Base-by-base conservation (phyloP, 148 eudicot species). In the Bassia scoparia region DNA sequence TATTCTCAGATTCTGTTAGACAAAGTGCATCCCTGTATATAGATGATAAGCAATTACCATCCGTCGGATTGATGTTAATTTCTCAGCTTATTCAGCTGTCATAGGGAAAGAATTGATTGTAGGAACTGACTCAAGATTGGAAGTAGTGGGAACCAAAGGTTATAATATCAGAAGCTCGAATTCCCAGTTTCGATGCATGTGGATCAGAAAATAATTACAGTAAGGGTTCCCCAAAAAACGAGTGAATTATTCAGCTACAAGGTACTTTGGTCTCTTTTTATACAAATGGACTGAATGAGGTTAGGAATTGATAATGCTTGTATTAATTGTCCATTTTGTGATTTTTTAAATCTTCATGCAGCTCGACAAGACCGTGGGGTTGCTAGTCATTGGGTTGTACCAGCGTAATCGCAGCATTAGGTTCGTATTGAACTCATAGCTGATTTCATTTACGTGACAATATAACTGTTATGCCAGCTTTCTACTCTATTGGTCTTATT, bases 21-120 rank as follows among this genome's bases (percentile, higher is more conserved):
- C 88, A 63, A 70, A 73, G 80, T 66, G 76, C 76, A 74, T 79
- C 94, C 29, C 70, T 95, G 76, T 80, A 83, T 67, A 63, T 76
- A 70, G 92, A 88, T 48, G 84, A 85, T 38, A 86, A 88, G 48
- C 89, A 82, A 53, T 79, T 95, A 76, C 99, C 99, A 55, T 83
- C 92, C 97, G 99, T 61, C 87, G 99, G 80, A 88, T 87, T 48
- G 99, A 95, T 68, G 89, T 95, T 38, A 91, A 95, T 75, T 92
- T 95, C 77, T 89, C 99, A 37, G 65, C 87, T 49, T 95, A 89
- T 82, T 91, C 97, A 33, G 86, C 89, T 27, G 97, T 95, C 41
- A 83, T 84, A 61, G 92, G 86, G 70, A 90, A 90, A 84, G 90
- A 95, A 72, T 76, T 95, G 86, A 79, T 88, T 95, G 99, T 74